Evolutionary conservation across 805 yeast genomes (phyloP), one percentile per base, ranked within the genome.

Genomic region (Tetrapisispora namnaoensis): DNA sequence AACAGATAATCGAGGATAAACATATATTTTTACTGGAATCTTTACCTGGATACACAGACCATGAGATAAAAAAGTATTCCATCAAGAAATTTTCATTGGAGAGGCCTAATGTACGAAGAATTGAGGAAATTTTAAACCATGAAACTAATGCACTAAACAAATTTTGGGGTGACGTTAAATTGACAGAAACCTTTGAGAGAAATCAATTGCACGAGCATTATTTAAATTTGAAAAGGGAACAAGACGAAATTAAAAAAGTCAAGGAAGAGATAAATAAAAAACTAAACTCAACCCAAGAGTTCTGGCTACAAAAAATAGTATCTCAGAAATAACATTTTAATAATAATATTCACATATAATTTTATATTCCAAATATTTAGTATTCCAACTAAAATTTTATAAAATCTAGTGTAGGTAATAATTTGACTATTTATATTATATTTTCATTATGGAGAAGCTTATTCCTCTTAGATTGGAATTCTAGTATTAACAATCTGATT

Each of bases 401-500:
- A 20, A 38, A 20, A 9, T 37, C 18, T 37, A 18, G 3, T n/a
- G 11, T n/a, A 13, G 4, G 17, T 34, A 34, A 4, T 6, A 16
- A 34, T 34, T 16, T 34, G 16, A 5, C 5, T 6, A 16, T 6
- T 34, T 34, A 34, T 34, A 34, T 10, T 36, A 4, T n/a, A 4
- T n/a, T 17, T 8, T 11, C 13, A 38, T 3, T 21, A 21, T 13
- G 22, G 24, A 40, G 24, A 6, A 6, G 28, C 28, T 6, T 24
- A 24, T 24, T 44, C 22, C 28, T 14, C 7, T 39, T 49, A 60
- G 17, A 57, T 53, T 4, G 61, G 58, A 5, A 53, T 53, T 49
- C 74, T 64, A 11, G 79, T 75, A 49, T 77, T 75, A 4, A 74
- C 73, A 34, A 90, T 83, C 65, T 89, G 96, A 61, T 83, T 76